Conservation (phyloP, 2,329 filamentous ascomycete genomes). For the Nannizziopsis barbatae region DNA sequence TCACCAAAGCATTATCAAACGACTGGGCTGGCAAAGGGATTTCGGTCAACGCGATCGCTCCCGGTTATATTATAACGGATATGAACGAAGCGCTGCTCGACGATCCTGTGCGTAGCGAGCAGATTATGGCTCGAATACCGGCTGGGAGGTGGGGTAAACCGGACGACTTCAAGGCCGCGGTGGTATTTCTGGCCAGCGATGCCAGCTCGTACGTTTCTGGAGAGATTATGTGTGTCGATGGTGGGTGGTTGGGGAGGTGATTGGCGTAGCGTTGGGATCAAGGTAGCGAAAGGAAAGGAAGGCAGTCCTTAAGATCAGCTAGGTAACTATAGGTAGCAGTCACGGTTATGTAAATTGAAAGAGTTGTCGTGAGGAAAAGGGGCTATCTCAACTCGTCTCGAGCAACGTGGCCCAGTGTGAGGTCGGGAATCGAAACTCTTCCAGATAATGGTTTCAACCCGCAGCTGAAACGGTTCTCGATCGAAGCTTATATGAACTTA, state of each 20-base stretch:
- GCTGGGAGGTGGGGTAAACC: conserved; percentile 17
- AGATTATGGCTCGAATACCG: conserved; percentile 43
- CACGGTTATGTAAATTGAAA: no score
- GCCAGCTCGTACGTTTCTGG: conserved; percentile 18
- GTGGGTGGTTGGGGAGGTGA: conserved; percentile 84
- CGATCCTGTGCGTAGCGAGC: conserved; percentile 55
- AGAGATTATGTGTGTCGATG: conserved; percentile 72
- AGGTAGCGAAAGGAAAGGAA: background rate
- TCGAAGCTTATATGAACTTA: background rate
- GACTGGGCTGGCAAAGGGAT: conserved; percentile 74
- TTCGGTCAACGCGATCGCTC: conserved; percentile 78
- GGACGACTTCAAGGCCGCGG: conserved; percentile 17
- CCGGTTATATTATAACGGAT: conserved; percentile 84
- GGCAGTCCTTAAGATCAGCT: background rate
- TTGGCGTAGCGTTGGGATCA: background rate
- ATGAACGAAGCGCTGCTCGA: conserved; percentile 80
- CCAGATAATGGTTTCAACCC: background rate
- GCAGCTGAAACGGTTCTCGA: background rate
- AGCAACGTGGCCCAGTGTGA: background rate
- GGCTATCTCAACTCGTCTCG: no score
- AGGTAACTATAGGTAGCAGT: background rate
- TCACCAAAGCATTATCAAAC: conserved; percentile 76
- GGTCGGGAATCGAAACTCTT: background rate
- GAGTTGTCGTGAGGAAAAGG: no score
- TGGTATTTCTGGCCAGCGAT: conserved; percentile 18